Evolutionary conservation across 208 protist genomes (phyloP).

Genomic region (Leishmania braziliensis): DNA sequence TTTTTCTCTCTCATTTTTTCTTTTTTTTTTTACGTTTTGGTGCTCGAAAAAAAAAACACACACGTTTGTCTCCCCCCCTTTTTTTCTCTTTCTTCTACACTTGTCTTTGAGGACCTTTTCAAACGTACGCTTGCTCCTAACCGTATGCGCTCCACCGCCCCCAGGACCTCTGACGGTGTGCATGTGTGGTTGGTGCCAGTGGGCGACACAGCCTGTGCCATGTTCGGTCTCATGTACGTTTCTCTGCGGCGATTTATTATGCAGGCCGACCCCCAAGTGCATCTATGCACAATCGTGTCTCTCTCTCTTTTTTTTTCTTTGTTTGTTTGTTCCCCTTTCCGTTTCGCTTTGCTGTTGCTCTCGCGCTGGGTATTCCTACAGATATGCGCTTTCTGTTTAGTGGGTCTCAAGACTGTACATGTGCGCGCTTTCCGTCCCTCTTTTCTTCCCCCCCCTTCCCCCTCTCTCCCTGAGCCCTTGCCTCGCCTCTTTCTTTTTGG

Average conservation of each 20-base stretch:
- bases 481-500: not conserved
- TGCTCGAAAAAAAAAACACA: not conserved
- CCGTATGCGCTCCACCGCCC: too few species aligned
- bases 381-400: not conserved
- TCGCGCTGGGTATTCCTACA: not conserved
- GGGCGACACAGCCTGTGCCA: not conserved
- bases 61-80: not conserved
- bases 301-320: not conserved
- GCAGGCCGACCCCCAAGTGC: not conserved
- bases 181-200: too few species aligned
- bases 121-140: too few species aligned
- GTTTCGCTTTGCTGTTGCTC: conserved; percentile 1
- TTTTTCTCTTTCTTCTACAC: conserved; percentile 6
- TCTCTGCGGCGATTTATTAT: not conserved
- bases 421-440: not conserved
- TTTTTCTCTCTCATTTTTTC: conserved; percentile 10
- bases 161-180: too few species aligned
- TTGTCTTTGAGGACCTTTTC: too few species aligned
- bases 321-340: conserved; percentile 5
- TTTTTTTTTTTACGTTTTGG: not conserved
- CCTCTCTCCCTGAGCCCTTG: not conserved
- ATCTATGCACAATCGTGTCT: not conserved
- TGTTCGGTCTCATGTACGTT: not conserved
- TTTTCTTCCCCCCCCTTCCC: not conserved
- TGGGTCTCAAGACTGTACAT: not conserved